Evolutionary conservation across 805 yeast genomes (phyloP).

Genomic region (Candida awuae): DNA sequence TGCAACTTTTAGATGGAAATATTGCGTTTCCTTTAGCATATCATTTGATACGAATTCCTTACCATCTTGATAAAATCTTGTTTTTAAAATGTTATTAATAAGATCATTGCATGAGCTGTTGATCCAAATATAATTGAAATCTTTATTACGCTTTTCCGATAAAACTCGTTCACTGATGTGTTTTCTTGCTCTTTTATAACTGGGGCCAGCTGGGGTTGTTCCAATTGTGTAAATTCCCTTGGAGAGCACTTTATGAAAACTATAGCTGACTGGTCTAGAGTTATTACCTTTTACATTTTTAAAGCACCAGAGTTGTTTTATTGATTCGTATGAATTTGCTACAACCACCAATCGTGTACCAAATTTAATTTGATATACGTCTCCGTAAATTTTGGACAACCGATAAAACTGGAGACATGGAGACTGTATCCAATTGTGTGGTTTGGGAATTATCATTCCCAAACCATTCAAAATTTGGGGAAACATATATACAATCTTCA

Average conservation of each 20-base stretch:
- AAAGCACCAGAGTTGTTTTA: slow-evolving; percentile 44
- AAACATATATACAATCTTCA: slow-evolving; percentile 15
- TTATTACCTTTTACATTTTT: slow-evolving; percentile 42
- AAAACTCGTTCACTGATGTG: slow-evolving; percentile 37
- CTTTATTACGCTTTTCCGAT: slow-evolving; percentile 30
- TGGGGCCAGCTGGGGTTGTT: slow-evolving; percentile 49
- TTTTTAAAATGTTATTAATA: slow-evolving; percentile 12
- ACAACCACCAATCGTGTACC: slow-evolving; percentile 53
- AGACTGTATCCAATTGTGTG: slow-evolving; percentile 14
- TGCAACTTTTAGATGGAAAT: slow-evolving; percentile 44
- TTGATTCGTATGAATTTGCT: slow-evolving; percentile 56
- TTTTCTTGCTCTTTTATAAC: slow-evolving; percentile 42
- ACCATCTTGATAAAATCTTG: not conserved
- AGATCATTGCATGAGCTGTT: slow-evolving; percentile 31
- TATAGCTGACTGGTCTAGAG: slow-evolving; percentile 59
- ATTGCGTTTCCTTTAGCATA: slow-evolving; percentile 33
- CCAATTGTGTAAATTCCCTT: slow-evolving; percentile 55
- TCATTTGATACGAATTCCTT: slow-evolving; percentile 11
- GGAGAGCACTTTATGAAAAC: slow-evolving; percentile 59
- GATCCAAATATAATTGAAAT: slow-evolving; percentile 28
- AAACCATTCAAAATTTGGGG: slow-evolving; percentile 25
- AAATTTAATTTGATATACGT: slow-evolving; percentile 53
- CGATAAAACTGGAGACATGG: slow-evolving; percentile 42
- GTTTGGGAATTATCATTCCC: slow-evolving; percentile 21
- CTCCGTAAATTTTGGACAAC: slow-evolving; percentile 39